Percentiles rank a stretch among this genome's conserved stretches.
Conservation (phyloP, 1,284 basidiomycete genomes). For the Leccinum glutinopallens region DNA sequence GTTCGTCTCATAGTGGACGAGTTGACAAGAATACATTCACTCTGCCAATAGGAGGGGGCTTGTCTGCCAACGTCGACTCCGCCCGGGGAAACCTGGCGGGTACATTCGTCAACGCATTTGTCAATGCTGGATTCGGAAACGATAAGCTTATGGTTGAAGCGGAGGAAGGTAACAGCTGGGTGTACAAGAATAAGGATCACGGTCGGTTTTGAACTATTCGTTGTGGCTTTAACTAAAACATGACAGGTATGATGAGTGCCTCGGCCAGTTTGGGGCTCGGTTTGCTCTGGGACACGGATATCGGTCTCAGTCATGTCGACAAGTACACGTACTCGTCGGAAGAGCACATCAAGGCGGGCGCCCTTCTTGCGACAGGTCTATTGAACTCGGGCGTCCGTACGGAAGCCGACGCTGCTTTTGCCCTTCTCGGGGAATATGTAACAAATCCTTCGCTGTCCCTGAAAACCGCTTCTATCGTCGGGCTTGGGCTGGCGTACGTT, state of each 20-base stretch:
- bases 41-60: constrained; percentile 50
- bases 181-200: constrained; percentile 99
- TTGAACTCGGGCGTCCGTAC: constrained; percentile 89
- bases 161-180: constrained; percentile 96
- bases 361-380: constrained; percentile 93
- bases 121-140: constrained; percentile 98
- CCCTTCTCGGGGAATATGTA: constrained; percentile 89
- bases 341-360: constrained; percentile 98
- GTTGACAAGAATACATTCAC: constrained; percentile 8
- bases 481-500: constrained; percentile 91
- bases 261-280: constrained; percentile 93
- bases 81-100: constrained; percentile 94
- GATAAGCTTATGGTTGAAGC: constrained; percentile 98
- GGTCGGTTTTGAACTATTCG: constrained; percentile 47
- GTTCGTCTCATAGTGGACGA: constrained; percentile 27
- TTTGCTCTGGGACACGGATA: constrained; percentile 96
- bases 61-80: constrained; percentile 83
- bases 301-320: constrained; percentile 93
- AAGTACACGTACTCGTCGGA: constrained; percentile 97
- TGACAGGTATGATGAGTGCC: constrained; percentile 91
- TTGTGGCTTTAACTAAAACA: constrained; percentile 13
- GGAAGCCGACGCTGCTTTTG: constrained; percentile 93
- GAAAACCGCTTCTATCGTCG: constrained; percentile 88
- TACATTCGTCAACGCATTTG: constrained; percentile 98
- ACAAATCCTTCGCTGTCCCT: constrained; percentile 86